Evolutionary conservation across 2,329 filamentous ascomycete species (phyloP).

Genomic region (Ophiocordyceps camponoti-leonardi): DNA sequence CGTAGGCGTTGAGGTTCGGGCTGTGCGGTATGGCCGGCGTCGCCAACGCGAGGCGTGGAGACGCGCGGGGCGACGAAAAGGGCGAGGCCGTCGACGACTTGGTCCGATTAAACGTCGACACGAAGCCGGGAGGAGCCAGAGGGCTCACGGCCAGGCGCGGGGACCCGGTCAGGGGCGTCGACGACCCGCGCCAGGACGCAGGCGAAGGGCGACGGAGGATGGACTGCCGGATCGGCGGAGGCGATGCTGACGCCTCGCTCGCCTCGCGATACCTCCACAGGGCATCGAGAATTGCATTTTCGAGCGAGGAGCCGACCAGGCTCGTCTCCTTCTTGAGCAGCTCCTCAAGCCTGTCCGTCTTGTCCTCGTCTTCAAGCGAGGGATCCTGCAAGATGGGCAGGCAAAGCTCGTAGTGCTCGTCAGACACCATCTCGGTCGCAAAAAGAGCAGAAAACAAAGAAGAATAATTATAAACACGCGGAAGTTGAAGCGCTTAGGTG

Average conservation of each 20-base stretch:
- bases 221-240: constrained; percentile 73
- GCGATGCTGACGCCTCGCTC: constrained; percentile 49
- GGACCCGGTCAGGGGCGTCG: constrained; percentile 68
- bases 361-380: constrained; percentile 80
- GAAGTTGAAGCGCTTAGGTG: not conserved
- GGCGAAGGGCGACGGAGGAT: constrained; percentile 83
- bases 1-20: constrained; percentile 84
- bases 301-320: constrained; percentile 59
- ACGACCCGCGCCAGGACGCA: constrained; percentile 75
- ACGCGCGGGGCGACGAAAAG: constrained; percentile 85
- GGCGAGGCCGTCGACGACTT: constrained; percentile 72
- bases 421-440: constrained; percentile 58
- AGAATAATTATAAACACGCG: not conserved
- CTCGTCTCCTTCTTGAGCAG: constrained; percentile 64
- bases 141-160: constrained; percentile 68
- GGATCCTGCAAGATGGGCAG: constrained; percentile 74
- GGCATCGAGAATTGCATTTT: constrained; percentile 80
- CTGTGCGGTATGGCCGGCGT: constrained; percentile 87
- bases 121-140: constrained; percentile 69
- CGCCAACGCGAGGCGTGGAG: constrained; percentile 75
- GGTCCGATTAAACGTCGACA: constrained; percentile 55
- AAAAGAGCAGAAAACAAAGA: not conserved
- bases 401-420: constrained; percentile 83
- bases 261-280: constrained; percentile 70
- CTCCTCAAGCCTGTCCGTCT: constrained; percentile 80